Conservation (phyloP, 306 rosid genomes). For the Castanea sativa region DNA sequence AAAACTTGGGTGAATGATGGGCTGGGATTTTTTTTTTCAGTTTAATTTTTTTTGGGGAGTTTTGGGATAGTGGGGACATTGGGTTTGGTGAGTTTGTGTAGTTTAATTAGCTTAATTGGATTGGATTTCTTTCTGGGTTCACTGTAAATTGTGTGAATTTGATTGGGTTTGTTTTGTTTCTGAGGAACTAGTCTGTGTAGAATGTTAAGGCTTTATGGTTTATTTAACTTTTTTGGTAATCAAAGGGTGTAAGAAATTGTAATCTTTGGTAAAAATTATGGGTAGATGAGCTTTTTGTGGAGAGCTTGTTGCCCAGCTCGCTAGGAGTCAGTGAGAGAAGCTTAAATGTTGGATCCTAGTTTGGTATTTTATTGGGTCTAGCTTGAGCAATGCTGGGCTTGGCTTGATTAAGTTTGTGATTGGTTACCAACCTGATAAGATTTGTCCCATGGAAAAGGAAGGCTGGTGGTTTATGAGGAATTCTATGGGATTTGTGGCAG, state of each 20-base stretch:
- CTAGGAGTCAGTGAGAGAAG: background rate
- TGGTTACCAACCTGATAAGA: background rate
- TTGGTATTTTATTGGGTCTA: background rate
- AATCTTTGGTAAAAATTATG: background rate
- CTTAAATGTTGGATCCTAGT: background rate
- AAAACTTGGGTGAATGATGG: too few species aligned
- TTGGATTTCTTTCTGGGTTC: background rate
- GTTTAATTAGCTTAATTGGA: background rate
- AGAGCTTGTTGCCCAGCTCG: background rate
- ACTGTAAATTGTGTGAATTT: background rate
- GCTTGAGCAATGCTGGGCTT: background rate
- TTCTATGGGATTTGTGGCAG: background rate
- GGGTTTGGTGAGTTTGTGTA: background rate
- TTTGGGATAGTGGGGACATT: background rate
- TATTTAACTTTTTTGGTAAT: background rate
- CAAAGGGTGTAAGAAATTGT: background rate
- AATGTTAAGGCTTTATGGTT: background rate
- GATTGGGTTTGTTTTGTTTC: background rate
- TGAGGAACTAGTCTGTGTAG: background rate
- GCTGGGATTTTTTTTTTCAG: background rate
- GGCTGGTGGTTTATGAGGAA: background rate
- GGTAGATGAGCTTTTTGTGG: background rate
- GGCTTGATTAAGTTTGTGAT: background rate
- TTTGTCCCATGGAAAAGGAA: background rate
- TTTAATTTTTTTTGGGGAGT: background rate